A percentile compares a stretch with the other conserved stretches of the same genome.
Evolutionary conservation across 108 stramenopile species (phyloP).

Genomic region (Nitzschia palea): DNA sequence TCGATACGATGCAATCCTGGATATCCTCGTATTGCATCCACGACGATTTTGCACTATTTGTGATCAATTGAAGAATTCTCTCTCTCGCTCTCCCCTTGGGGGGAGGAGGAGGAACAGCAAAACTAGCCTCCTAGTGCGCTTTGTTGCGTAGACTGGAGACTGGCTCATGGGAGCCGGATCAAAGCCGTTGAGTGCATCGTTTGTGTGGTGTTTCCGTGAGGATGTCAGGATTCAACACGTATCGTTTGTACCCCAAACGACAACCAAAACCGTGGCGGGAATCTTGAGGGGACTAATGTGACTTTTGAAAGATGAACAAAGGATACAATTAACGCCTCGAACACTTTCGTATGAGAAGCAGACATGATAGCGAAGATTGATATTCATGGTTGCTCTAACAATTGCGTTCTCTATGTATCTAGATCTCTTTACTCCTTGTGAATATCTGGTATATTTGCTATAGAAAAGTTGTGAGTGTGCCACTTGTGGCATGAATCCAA

Average conservation of each 20-base stretch:
- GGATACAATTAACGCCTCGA: constrained; percentile 32
- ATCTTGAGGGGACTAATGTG: constrained; percentile 34
- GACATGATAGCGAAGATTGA: no score
- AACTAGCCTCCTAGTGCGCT: constrained; percentile 14
- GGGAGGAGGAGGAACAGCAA: constrained; percentile 5
- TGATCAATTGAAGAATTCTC: neutral
- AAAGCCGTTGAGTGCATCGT: constrained; percentile 16
- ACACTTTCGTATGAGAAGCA: no score
- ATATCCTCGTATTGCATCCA: neutral
- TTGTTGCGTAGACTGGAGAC: neutral
- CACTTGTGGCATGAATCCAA: no score
- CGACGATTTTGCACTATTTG: constrained; percentile 1
- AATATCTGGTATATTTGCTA: no score
- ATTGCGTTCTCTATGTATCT: no score
- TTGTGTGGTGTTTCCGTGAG: neutral
- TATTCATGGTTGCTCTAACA: no score
- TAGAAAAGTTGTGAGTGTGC: no score
- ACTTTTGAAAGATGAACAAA: constrained; percentile 1
- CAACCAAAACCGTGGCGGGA: neutral
- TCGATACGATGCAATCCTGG: neutral
- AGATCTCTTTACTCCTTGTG: no score
- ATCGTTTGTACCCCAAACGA: constrained; percentile 4
- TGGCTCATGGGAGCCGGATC: constrained; percentile 39
- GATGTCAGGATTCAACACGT: neutral
- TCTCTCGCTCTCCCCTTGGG: neutral